A percentile compares a stretch with the other conserved stretches of the same genome.
Evolutionary conservation across 139 green algal genomes (phyloP).

Genomic region (Picochlorum sp.): DNA sequence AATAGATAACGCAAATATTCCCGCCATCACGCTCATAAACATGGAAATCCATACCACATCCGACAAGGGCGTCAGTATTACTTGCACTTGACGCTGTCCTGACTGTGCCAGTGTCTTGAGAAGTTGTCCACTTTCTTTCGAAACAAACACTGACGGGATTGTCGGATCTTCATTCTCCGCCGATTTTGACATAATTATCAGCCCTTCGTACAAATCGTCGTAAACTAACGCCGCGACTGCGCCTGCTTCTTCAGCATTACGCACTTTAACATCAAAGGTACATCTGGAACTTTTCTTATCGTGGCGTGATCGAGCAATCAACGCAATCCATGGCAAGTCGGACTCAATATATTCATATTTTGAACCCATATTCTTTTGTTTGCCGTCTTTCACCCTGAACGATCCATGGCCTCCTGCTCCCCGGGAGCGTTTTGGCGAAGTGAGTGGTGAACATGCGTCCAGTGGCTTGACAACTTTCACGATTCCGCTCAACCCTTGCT

Average conservation of each 20-base stretch:
- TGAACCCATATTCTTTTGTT: neutral
- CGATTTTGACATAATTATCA: conserved; percentile 75
- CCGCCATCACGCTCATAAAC: conserved; percentile 48
- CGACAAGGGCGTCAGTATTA: conserved; percentile 10
- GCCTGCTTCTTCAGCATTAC: conserved; percentile 51
- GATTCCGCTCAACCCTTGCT: conserved; percentile 37
- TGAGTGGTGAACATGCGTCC: conserved; percentile 45
- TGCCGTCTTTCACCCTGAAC: neutral
- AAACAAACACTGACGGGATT: conserved; percentile 72
- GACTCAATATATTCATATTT: no score
- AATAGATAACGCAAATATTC: conserved; percentile 49
- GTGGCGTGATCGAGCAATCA: conserved; percentile 47
- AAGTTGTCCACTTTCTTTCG: conserved; percentile 48
- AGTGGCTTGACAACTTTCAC: conserved; percentile 46
- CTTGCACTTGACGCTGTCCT: neutral
- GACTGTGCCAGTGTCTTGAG: conserved; percentile 37
- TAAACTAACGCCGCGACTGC: conserved; percentile 66
- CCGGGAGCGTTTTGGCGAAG: no score
- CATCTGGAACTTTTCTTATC: no score
- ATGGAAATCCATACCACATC: conserved; percentile 53
- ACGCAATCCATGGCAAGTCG: conserved; percentile 45
- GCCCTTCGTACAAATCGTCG: conserved; percentile 48
- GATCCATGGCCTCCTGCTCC: no score
- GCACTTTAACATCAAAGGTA: conserved; percentile 76
- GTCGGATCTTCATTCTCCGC: conserved; percentile 32